Percentiles rank a stretch among this genome's conserved stretches.
Evolutionary conservation across 805 yeast genomes (phyloP).

Genomic region (Nakazawaea populi): DNA sequence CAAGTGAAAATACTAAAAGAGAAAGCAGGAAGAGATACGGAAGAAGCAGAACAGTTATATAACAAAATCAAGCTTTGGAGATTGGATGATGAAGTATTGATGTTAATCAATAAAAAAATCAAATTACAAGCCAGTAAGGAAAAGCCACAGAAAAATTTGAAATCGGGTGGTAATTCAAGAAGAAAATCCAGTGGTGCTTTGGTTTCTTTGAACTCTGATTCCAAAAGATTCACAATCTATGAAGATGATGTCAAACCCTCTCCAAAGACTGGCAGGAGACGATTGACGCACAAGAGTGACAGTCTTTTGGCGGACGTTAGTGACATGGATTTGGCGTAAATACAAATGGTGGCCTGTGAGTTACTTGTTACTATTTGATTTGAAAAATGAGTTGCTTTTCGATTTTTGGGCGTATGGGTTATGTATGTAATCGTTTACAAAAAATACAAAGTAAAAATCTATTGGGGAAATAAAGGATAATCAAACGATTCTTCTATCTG

Average conservation of each 20-base stretch:
- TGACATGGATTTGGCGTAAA: background rate
- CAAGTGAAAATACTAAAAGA: constrained; percentile 1
- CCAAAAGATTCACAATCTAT: constrained; percentile 2
- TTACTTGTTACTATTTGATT: too few species aligned
- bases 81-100: constrained; percentile 6
- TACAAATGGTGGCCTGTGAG: background rate
- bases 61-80: constrained; percentile 1
- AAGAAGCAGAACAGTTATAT: constrained; percentile 4
- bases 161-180: background rate
- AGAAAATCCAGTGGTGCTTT: background rate
- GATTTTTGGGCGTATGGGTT: background rate
- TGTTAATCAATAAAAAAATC: constrained; percentile 3
- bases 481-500: constrained; percentile 78
- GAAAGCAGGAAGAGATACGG: background rate
- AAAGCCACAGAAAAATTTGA: background rate
- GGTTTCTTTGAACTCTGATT: background rate
- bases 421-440: too few species aligned
- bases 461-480: too few species aligned
- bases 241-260: background rate
- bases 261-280: background rate
- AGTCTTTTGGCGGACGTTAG: background rate
- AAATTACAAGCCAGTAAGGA: constrained; percentile 1
- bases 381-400: background rate
- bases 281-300: background rate
- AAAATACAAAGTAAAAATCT: too few species aligned